These are phyloP conservation scores for Prunus mume DNA, from an alignment of 306 rosid species.

Conservation along the genomic window DNA sequence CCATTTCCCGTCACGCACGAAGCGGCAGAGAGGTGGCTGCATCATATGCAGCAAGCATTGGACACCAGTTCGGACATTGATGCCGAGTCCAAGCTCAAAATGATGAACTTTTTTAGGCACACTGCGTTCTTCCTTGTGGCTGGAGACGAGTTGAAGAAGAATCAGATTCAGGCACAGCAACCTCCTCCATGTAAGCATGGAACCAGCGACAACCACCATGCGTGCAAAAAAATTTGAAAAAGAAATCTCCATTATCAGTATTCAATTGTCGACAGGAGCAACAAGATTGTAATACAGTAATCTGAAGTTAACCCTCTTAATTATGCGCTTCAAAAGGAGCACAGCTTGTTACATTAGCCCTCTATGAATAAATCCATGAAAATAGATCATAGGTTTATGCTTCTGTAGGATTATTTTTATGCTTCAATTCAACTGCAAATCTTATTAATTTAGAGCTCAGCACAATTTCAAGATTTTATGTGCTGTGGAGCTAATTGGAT, in stretches of 20 bases:
- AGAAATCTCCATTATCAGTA: not conserved
- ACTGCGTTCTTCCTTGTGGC: constrained; percentile 90
- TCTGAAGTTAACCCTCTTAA: too few relatives aligned
- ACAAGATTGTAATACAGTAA: not conserved
- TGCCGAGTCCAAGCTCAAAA: constrained; percentile 60
- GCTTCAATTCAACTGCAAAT: not conserved
- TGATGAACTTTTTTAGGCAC: constrained; percentile 80
- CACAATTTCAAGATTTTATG: not conserved
- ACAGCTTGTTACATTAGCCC: not conserved
- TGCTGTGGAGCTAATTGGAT: not conserved
- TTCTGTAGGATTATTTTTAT: too few relatives aligned
- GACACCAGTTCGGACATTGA: constrained; percentile 57
- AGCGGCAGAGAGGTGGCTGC: constrained; percentile 83
- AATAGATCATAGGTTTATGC: not conserved
- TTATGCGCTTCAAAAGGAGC: not conserved
- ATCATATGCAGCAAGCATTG: constrained; percentile 82
- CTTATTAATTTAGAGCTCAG: not conserved
- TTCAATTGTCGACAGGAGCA: not conserved
- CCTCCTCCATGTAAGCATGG: constrained; percentile 49
- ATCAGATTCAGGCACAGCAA: constrained; percentile 31
- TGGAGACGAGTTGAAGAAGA: constrained; percentile 63
- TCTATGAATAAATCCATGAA: not conserved
- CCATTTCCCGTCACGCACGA: constrained; percentile 69
- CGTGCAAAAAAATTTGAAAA: constrained; percentile 24
- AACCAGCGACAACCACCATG: constrained; percentile 31